Percentiles rank a stretch among this genome's conserved stretches.
Evolutionary conservation across 1,139 yeast species (phyloP).

Genomic region (Taphrina confusa): DNA sequence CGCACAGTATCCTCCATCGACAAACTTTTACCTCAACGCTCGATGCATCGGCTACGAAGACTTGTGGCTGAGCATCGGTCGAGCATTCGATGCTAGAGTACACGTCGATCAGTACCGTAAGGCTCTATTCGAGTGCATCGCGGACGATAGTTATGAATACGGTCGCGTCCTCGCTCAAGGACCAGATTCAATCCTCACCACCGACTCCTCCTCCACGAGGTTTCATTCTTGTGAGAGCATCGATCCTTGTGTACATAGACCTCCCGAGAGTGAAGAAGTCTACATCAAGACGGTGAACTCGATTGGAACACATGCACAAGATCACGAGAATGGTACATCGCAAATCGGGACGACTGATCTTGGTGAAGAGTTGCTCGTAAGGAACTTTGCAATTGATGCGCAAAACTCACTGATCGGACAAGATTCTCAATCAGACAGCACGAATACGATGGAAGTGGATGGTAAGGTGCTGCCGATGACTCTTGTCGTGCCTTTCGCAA

Average conservation of each 20-base stretch:
- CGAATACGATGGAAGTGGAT: background rate
- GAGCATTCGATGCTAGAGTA: conserved; percentile 46
- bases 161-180: background rate
- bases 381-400: conserved; percentile 22
- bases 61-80: conserved; percentile 53
- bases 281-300: conserved; percentile 26
- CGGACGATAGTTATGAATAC: conserved; percentile 23
- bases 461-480: conserved; percentile 17
- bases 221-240: conserved; percentile 45
- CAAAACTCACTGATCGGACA: conserved; percentile 21
- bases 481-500: conserved; percentile 37
- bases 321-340: background rate
- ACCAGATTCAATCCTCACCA: conserved; percentile 39
- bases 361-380: conserved; percentile 11
- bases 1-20: conserved; percentile 52
- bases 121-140: conserved; percentile 42
- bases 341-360: background rate
- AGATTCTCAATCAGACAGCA: conserved; percentile 8
- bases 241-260: conserved; percentile 18
- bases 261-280: conserved; percentile 18
- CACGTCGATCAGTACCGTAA: conserved; percentile 46
- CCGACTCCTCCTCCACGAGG: conserved; percentile 41
- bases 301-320: background rate
- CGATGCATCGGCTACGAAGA: conserved; percentile 60
- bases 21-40: conserved; percentile 52